Evolutionary conservation across 192 early-diverging fungal genomes (phyloP).

Genomic region (Rhizoclosmatium globosum): DNA sequence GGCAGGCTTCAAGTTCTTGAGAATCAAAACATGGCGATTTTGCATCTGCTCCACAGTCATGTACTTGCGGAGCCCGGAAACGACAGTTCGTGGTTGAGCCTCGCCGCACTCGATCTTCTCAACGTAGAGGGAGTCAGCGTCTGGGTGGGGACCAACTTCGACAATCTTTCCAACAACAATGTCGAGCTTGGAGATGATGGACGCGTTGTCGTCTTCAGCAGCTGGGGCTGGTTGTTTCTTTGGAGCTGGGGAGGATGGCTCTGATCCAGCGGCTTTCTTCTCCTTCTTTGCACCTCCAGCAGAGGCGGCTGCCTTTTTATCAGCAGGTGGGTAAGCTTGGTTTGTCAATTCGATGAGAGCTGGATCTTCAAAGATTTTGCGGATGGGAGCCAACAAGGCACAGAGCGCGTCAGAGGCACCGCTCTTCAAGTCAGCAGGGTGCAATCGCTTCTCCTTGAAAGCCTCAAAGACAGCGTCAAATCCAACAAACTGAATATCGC

Average conservation of each 20-base stretch:
- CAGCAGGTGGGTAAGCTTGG: constrained; percentile 82
- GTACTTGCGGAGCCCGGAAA: constrained; percentile 91
- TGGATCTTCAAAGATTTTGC: constrained; percentile 73
- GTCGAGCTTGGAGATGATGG: constrained; percentile 81
- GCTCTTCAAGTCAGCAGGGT: constrained; percentile 95
- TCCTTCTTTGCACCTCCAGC: constrained; percentile 3
- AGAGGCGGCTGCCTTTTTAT: constrained; percentile 36
- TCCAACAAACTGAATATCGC: constrained; percentile 76
- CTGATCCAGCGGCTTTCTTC: background rate
- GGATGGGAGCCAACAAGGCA: constrained; percentile 86
- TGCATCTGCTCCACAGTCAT: constrained; percentile 91
- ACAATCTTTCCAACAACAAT: constrained; percentile 92
- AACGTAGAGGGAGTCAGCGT: constrained; percentile 95
- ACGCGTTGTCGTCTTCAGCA: constrained; percentile 37
- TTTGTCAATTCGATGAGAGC: constrained; percentile 76
- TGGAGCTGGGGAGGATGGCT: background rate
- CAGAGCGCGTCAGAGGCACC: constrained; percentile 86
- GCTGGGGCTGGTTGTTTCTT: background rate
- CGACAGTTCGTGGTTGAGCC: constrained; percentile 82
- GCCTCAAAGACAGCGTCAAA: constrained; percentile 83
- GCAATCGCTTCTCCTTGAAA: constrained; percentile 86
- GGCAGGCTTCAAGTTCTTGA: constrained; percentile 96
- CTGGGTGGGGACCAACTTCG: constrained; percentile 85
- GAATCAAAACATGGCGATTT: constrained; percentile 57
- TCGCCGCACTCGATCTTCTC: constrained; percentile 96